A percentile compares a stretch with the other conserved stretches of the same genome.
These are phyloP conservation scores for Candida frijolesensis DNA, from an alignment of 1,139 yeast genomes.

Conservation along the genomic window DNA sequence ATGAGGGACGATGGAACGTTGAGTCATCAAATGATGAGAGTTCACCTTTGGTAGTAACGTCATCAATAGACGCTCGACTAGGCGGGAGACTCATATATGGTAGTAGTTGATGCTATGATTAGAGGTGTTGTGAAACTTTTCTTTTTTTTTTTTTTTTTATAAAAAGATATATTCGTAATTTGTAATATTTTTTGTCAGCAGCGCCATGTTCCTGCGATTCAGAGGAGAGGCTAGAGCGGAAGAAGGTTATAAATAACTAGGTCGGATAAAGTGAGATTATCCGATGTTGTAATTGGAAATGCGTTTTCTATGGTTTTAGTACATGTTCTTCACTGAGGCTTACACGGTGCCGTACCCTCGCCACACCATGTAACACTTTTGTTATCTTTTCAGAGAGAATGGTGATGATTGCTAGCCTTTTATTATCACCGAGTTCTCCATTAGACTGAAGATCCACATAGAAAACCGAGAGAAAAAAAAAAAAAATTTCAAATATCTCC, in stretches of 20 bases:
- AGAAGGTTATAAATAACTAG: neutral
- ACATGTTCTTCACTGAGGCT: no score
- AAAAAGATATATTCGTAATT: no score
- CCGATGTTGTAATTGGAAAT: no score
- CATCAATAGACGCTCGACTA: neutral
- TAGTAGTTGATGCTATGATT: neutral
- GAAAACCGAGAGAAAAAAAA: neutral
- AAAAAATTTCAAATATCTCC: neutral
- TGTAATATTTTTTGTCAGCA: no score
- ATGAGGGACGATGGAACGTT: slow-evolving; percentile 1
- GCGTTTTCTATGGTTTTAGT: no score
- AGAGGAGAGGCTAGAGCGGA: no score
- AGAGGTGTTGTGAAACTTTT: neutral
- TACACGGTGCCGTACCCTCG: no score
- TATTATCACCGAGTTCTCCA: neutral
- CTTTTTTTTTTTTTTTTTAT: neutral
- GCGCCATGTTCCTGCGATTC: no score
- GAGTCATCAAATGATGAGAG: slow-evolving; percentile 6
- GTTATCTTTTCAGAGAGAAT: no score
- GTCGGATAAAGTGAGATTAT: neutral
- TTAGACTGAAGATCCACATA: neutral
- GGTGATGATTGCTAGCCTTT: neutral
- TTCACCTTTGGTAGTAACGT: neutral
- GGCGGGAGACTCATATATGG: slow-evolving; percentile 3
- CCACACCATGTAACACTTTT: no score